Evolutionary conservation across 768 basidiomycete genomes (phyloP).

Genomic region (Lactarius deliciosus): DNA sequence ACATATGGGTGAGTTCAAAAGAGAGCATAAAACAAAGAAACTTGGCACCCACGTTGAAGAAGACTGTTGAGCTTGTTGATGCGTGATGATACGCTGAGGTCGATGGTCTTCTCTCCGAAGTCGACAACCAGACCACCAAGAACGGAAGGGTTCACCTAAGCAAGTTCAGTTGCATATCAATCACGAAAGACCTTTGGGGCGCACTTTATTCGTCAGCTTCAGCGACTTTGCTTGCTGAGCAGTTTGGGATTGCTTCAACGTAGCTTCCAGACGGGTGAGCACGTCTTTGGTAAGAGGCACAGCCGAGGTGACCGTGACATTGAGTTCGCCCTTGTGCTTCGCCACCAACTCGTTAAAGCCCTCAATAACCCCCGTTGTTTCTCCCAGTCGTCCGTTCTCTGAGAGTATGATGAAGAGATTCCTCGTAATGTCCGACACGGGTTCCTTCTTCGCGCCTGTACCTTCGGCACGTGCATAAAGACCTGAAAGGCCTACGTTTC

Average conservation of each 20-base stretch:
- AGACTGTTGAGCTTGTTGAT: slow-evolving; percentile 93
- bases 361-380: slow-evolving; percentile 83
- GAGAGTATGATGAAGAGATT: slow-evolving; percentile 88
- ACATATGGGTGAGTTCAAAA: not conserved
- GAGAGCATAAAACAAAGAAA: slow-evolving; percentile 4
- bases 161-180: slow-evolving; percentile 11
- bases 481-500: slow-evolving; percentile 60
- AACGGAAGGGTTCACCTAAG: slow-evolving; percentile 85
- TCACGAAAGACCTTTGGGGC: slow-evolving; percentile 26
- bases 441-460: slow-evolving; percentile 62
- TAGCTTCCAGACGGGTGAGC: slow-evolving; percentile 73
- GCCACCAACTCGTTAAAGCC: slow-evolving; percentile 89
- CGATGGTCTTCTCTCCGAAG: slow-evolving; percentile 98
- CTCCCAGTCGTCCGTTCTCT: slow-evolving; percentile 88
- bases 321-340: slow-evolving; percentile 89
- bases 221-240: slow-evolving; percentile 85
- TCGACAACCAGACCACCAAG: slow-evolving; percentile 93
- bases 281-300: slow-evolving; percentile 74
- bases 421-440: slow-evolving; percentile 83
- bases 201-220: slow-evolving; percentile 89
- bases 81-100: slow-evolving; percentile 90
- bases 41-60: slow-evolving; percentile 64
- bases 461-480: slow-evolving; percentile 70
- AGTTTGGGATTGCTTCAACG: slow-evolving; percentile 82
- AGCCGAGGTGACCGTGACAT: slow-evolving; percentile 89